Evolutionary conservation across 768 basidiomycete genomes (phyloP).

Genomic region (Phylloporus sp.): DNA sequence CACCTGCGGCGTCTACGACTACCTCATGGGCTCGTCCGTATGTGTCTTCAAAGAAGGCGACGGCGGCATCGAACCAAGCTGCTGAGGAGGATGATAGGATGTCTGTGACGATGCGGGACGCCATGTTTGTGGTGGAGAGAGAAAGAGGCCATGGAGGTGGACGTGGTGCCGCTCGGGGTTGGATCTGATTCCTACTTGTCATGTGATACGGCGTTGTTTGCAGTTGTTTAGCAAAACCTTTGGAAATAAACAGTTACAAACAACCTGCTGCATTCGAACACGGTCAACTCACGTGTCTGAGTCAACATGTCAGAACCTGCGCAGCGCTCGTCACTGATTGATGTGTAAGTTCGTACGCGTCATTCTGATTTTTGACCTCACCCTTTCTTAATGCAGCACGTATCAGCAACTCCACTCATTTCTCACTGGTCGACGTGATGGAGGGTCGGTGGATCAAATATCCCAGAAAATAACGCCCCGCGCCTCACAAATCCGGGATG

Average conservation of each 20-base stretch:
- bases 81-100: conserved; percentile 58
- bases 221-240: conserved; percentile 22
- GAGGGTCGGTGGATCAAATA: conserved; percentile 54
- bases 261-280: conserved; percentile 12
- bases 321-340: conserved; percentile 66
- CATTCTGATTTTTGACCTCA: conserved; percentile 1
- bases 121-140: conserved; percentile 81
- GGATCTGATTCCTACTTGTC: conserved; percentile 39
- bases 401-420: conserved; percentile 60
- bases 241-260: conserved; percentile 23
- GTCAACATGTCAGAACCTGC: conserved; percentile 44
- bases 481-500: conserved; percentile 49
- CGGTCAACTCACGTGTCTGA: not conserved
- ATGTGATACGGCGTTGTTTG: conserved; percentile 9
- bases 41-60: conserved; percentile 48
- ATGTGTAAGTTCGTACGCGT: conserved; percentile 43
- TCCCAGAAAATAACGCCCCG: conserved; percentile 57
- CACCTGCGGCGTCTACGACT: conserved; percentile 27
- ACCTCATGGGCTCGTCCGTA: conserved; percentile 62
- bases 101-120: conserved; percentile 69
- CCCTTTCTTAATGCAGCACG: conserved; percentile 40
- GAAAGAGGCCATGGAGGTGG: conserved; percentile 84
- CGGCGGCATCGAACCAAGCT: conserved; percentile 29
- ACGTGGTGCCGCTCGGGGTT: conserved; percentile 68
- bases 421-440: conserved; percentile 58